Percentiles rank a stretch among this genome's conserved stretches.
Evolutionary conservation across 1,284 basidiomycete genomes (phyloP).

Genomic region (Ustilago shanxiensis): DNA sequence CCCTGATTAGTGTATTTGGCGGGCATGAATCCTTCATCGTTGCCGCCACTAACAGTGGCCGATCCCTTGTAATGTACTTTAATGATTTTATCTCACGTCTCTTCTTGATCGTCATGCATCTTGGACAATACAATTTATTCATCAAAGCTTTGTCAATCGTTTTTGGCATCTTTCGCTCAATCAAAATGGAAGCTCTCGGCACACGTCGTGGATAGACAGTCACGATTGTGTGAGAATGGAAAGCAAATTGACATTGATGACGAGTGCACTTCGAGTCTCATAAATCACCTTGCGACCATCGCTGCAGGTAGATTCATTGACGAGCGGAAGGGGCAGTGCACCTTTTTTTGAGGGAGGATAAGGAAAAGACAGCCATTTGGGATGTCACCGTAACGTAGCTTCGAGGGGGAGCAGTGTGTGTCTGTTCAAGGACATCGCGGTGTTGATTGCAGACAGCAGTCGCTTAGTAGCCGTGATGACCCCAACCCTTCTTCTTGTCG

Average conservation of each 20-base stretch:
- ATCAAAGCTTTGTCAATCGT: background rate
- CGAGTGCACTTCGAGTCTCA: background rate
- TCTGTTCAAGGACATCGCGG: background rate
- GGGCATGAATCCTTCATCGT: background rate
- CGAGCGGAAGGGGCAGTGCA: background rate
- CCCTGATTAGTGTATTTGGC: background rate
- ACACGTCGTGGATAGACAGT: too few species aligned
- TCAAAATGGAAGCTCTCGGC: background rate
- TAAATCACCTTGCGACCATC: background rate
- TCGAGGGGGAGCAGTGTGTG: background rate
- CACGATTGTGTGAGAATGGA: background rate
- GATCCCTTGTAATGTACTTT: conserved; percentile 6
- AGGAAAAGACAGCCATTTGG: background rate
- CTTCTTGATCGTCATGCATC: conserved; percentile 13
- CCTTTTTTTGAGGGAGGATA: background rate
- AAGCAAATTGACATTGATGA: conserved; percentile 3
- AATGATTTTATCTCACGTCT: conserved; percentile 1
- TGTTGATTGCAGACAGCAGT: background rate
- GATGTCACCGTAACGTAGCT: background rate
- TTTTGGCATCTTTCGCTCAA: background rate
- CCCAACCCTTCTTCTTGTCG: conserved; percentile 8
- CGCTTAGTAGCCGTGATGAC: conserved; percentile 26
- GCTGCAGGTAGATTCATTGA: background rate
- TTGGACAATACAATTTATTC: conserved; percentile 17
- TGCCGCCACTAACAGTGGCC: background rate